phyloP scores from a whole-genome alignment of 352 stramenopile species.

The Globisporangium barbulae region DNA sequence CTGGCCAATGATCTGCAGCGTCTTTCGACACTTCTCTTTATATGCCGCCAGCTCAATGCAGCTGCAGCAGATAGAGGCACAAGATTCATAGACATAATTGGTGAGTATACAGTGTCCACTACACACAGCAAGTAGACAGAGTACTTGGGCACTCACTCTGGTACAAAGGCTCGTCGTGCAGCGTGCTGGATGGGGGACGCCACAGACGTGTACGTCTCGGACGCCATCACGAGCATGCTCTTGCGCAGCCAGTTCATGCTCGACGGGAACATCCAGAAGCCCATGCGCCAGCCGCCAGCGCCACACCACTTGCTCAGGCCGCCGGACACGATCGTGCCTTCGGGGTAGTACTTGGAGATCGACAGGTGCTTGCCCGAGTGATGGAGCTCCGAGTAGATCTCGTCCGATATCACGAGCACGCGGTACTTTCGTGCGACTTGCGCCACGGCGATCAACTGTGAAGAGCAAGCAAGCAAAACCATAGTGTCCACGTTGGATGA shows the following conservation, averaged over 20 bases:
- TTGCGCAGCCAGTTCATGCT: constrained; percentile 78
- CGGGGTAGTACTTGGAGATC: constrained; percentile 83
- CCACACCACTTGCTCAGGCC: constrained; percentile 88
- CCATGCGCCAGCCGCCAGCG: constrained; percentile 84
- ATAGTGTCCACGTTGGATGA: not conserved
- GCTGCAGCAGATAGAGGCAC: constrained; percentile 23
- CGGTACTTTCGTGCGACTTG: constrained; percentile 79
- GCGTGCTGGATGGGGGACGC: constrained; percentile 85
- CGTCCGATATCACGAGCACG: constrained; percentile 87
- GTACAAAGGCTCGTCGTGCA: constrained; percentile 72
- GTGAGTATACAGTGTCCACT: not conserved
- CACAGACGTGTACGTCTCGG: constrained; percentile 87
- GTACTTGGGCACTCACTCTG: constrained; percentile 41
- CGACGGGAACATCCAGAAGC: constrained; percentile 83
- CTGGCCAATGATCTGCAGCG: constrained; percentile 73
- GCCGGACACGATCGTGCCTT: constrained; percentile 86
- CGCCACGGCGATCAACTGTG: constrained; percentile 47
- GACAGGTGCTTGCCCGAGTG: constrained; percentile 71
- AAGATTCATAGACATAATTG: not conserved
- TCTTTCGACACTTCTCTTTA: constrained; percentile 82
- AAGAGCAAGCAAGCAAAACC: not conserved
- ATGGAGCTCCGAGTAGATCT: constrained; percentile 87
- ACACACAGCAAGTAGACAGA: not conserved
- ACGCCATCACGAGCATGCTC: constrained; percentile 88
- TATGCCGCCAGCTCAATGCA: constrained; percentile 76